A percentile compares a stretch with the other conserved stretches of the same genome.
These are phyloP conservation scores for Nicotiana undulata DNA, from an alignment of 257 asterid genomes.

Conservation along the genomic window DNA sequence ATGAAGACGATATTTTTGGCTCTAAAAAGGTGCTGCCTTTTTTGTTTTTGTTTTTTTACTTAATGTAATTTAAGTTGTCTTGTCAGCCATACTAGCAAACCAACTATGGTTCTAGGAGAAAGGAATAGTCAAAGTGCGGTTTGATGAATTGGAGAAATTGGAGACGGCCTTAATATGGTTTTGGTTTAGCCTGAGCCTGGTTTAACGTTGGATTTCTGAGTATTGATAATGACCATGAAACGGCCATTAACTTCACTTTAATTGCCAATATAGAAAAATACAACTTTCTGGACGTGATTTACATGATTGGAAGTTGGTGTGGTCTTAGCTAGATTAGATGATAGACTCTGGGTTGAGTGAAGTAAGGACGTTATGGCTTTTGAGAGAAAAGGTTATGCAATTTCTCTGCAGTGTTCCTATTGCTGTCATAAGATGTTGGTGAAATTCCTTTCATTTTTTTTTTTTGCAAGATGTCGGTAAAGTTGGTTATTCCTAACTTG, in stretches of 20 bases:
- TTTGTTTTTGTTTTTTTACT: background rate
- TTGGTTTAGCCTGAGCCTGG: background rate
- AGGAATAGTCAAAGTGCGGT: background rate
- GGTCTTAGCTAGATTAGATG: background rate
- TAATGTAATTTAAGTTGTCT: background rate
- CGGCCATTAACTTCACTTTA: background rate
- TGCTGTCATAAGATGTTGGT: background rate
- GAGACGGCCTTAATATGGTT: background rate
- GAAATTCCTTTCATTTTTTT: too few relatives aligned
- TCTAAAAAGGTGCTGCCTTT: constrained; percentile 55
- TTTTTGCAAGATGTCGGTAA: background rate
- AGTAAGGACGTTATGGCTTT: background rate
- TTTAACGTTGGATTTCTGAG: background rate
- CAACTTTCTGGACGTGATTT: background rate
- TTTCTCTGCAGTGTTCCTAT: background rate
- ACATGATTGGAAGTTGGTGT: background rate
- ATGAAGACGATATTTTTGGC: constrained; percentile 88
- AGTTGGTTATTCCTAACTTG: background rate
- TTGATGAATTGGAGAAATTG: background rate
- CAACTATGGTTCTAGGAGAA: background rate
- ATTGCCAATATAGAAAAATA: background rate
- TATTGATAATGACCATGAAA: background rate
- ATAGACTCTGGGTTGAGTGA: background rate
- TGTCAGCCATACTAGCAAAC: background rate
- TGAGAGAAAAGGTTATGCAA: background rate